Base-by-base conservation (phyloP, 108 stramenopile species). In the Cyclostephanos invisitatus region DNA sequence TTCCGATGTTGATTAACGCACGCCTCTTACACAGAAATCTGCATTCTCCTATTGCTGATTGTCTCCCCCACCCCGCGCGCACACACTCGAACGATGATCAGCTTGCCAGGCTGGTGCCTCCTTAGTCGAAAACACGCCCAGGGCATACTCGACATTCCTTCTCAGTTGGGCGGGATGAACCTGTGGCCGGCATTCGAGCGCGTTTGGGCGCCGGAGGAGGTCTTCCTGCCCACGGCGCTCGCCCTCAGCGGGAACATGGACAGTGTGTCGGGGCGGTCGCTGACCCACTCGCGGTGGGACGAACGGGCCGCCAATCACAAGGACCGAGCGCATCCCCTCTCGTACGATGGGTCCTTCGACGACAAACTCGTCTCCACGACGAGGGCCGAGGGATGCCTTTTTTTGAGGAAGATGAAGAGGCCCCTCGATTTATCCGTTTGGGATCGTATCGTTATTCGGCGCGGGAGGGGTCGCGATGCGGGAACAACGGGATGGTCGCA, bases 201-300 rank as follows among this genome's bases (percentile, higher is more conserved):
- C 11, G 82, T 83, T 12, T 85, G 85, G 85, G 85, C 85, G 12
- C 85, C 85, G 6, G 85, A 85, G 50, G 85, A 85, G 48, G 82
- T 85, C n/a, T 85, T 72, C 54, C 76, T 85, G 46, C 82, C 85
- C 1, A 85, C 85, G 28, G 74, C 67, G 1, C 51, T 85, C 42
- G 55, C 78, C 29, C 24, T 85, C 4, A 62, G 78, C 56, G 85
- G 85, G 12, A 49, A 62, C 21, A 63, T 85, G 59, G 57, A 80
- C 12, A 63, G 70, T 37, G 64, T 77, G 9, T 51, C 68, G 46
- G 35, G 66, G 53, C 47, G 75, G 35, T 15, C 82, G 4, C 25
- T 83, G 40, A 85, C 82, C 28, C 56, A 83, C 66, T 74, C 82
- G 3, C 60, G 83, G 58, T 85, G 85, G 85, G 75, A 85, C 56